phyloP scores from a whole-genome alignment of 1,284 basidiomycete species.

The Ceratobasidium sp. region DNA sequence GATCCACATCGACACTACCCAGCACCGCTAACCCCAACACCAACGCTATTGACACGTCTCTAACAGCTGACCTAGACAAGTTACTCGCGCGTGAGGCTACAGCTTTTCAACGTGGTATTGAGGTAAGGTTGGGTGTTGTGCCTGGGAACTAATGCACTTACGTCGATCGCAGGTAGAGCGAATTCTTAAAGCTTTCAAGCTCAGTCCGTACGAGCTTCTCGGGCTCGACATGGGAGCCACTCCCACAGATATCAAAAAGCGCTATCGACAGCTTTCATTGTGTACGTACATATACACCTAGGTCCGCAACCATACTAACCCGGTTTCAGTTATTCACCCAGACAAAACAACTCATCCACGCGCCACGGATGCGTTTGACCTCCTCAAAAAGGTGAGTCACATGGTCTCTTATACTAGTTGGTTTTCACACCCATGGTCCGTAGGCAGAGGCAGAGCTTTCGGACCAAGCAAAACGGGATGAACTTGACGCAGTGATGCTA shows the following conservation, averaged over 20 bases:
- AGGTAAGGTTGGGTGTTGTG: conserved; percentile 59
- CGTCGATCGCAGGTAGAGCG: conserved; percentile 61
- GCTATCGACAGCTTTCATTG: conserved; percentile 81
- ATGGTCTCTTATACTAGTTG: background rate
- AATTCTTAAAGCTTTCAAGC: conserved; percentile 83
- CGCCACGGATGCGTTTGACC: conserved; percentile 84
- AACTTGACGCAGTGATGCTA: conserved; percentile 78
- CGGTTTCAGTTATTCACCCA: conserved; percentile 80
- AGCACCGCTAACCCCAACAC: conserved; percentile 33
- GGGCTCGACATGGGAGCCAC: conserved; percentile 53
- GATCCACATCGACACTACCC: background rate
- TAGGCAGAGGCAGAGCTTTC: conserved; percentile 83
- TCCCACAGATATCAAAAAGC: conserved; percentile 79
- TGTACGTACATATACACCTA: conserved; percentile 61
- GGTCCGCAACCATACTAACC: conserved; percentile 46
- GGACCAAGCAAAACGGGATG: conserved; percentile 76
- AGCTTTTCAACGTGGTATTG: conserved; percentile 83
- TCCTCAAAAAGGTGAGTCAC: conserved; percentile 76
- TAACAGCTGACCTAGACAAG: conserved; percentile 69
- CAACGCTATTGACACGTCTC: conserved; percentile 49
- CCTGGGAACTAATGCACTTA: background rate
- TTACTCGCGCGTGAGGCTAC: conserved; percentile 79
- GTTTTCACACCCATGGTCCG: background rate
- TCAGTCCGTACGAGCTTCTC: conserved; percentile 85
- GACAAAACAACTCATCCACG: conserved; percentile 82